Evolutionary conservation across 495 filamentous ascomycete genomes (phyloP).

Genomic region (Chaetomium tenue): DNA sequence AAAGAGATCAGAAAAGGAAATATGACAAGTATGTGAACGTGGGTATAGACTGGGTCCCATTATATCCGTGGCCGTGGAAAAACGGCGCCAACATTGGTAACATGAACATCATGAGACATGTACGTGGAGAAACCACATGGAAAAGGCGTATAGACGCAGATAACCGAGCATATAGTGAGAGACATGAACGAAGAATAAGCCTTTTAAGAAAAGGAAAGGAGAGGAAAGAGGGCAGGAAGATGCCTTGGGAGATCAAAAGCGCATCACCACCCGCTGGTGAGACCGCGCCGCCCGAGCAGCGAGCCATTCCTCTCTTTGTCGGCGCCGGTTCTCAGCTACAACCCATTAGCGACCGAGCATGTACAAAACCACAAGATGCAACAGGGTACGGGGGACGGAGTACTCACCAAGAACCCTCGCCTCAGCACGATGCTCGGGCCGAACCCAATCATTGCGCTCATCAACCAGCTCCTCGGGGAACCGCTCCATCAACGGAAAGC

Average conservation of each 20-base stretch:
- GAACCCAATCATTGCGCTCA: constrained; percentile 39
- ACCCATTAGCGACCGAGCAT: too few relatives aligned
- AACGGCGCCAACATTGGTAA: constrained; percentile 3
- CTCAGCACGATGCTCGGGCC: constrained; percentile 27
- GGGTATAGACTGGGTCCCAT: neutral
- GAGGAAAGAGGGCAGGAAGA: neutral
- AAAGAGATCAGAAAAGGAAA: neutral
- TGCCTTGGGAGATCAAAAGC: neutral
- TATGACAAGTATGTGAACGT: neutral
- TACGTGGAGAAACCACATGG: neutral
- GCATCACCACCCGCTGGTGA: neutral
- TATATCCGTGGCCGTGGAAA: neutral
- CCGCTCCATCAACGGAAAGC: constrained; percentile 30
- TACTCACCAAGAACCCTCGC: constrained; percentile 41
- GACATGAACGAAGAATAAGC: neutral
- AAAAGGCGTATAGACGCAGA: neutral
- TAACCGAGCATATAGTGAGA: neutral
- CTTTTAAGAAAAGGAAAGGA: too few relatives aligned
- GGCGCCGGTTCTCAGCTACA: constrained; percentile 12
- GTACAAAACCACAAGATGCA: too few relatives aligned
- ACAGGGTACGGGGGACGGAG: too few relatives aligned
- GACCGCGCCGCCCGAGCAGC: constrained; percentile 8
- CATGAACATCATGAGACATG: constrained; percentile 10
- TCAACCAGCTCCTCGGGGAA: constrained; percentile 44
- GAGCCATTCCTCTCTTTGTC: constrained; percentile 20